Base-by-base conservation (phyloP, 228 moss, liverwort and hornwort genomes). In the Sphagnum fallax region DNA sequence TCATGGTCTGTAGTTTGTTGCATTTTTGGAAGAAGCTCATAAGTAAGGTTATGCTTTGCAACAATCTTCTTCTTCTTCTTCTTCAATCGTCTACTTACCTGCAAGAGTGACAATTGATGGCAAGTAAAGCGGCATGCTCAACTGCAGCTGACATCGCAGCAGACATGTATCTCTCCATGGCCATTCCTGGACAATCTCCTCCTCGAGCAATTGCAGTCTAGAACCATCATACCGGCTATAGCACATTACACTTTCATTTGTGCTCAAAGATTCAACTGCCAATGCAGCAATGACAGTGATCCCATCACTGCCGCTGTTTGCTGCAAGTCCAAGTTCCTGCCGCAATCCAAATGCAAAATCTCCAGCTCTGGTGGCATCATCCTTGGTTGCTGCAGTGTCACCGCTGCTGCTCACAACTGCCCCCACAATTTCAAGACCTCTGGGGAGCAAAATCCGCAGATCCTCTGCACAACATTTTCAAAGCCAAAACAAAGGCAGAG, bases 381-480 rank as follows among this genome's bases (percentile, higher is more conserved):
- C 65, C 70, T 69, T 52, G 65, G 70, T 64, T 62, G 52, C 75
- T 74, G 75, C 77, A 7, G 48, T 10, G 65, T 61, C 50, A 64
- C 74, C 71, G 11, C 62, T 71, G 51, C 72, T 64, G 47, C 70
- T 73, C 11, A 91, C 70, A 50, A 72, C 65, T 67, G 89, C 92
- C 18, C 92, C 92, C 69, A 92, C 79, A 49, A 96, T 82, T 66
- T 92, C 91, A 62, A 96, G 70, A 10, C 95, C 95, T 69, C 81
- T 81, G 50, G 95, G 95, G 74, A 96, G 48, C 69, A 96, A 61
- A 5, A 80, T 62, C 64, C 72, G 91, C 68, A 96, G 73, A 69
- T 91, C 92, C 71, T 92, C 92, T 95, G 89, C 48, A 4, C 13
- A 12, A 10, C 16, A 69, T 13, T 10, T 62, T 12, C 4, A 14